Conservation (phyloP, 2,329 filamentous ascomycete species). For the Aspergillus ibericus region DNA sequence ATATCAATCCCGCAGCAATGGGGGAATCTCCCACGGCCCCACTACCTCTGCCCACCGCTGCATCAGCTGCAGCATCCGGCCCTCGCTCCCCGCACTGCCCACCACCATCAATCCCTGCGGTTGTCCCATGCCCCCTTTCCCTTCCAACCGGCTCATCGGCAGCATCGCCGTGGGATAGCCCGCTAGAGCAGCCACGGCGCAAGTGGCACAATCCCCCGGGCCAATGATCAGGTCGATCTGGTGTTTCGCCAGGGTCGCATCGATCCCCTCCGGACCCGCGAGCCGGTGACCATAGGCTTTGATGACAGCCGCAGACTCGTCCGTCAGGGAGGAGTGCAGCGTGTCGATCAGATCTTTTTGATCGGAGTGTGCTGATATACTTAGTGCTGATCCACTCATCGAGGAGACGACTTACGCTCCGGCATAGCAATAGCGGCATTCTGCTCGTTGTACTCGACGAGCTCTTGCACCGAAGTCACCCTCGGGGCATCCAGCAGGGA, state of each 20-base stretch:
- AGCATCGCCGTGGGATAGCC: neutral
- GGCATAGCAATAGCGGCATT: neutral
- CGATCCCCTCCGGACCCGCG: neutral
- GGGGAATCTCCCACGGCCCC: neutral
- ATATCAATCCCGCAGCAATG: neutral
- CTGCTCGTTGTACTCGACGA: neutral
- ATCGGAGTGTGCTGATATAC: neutral
- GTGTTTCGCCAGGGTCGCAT: neutral
- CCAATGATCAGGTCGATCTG: neutral
- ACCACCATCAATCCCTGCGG: conserved; percentile 2
- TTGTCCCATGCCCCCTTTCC: neutral
- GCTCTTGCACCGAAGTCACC: neutral
- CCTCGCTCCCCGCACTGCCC: neutral
- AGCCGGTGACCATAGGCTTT: neutral
- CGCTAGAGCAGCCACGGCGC: neutral
- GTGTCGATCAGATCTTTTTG: neutral
- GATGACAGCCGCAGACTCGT: neutral
- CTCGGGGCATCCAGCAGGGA: neutral
- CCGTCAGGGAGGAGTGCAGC: neutral
- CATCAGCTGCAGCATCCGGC: neutral
- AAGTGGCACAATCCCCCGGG: neutral
- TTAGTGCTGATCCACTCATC: no score
- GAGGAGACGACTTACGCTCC: neutral
- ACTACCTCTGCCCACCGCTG: neutral
- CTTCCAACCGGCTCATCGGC: neutral